These are phyloP conservation scores for Dillenia turbinata DNA, from an alignment of 164 flowering plant species.

Conservation along the genomic window DNA sequence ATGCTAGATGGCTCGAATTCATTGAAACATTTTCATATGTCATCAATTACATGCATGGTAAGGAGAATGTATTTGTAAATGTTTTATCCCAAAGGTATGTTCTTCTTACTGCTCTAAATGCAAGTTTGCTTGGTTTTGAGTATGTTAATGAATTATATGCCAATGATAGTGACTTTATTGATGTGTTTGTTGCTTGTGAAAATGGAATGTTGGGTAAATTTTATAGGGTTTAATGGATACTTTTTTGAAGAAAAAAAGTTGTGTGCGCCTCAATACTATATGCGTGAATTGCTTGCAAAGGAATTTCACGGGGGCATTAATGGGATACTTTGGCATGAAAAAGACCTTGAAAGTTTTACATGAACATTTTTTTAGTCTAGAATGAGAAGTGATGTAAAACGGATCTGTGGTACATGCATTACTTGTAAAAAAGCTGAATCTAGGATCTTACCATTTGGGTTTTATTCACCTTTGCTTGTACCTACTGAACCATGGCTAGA, in stretches of 20 bases:
- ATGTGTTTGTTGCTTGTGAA: no score
- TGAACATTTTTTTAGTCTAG: slow-evolving; percentile 13
- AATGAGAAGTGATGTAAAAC: slow-evolving; percentile 5
- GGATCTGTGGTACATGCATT: no score
- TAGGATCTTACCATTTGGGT: no score
- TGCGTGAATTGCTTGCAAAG: slow-evolving; percentile 7
- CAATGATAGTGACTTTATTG: slow-evolving; percentile 10
- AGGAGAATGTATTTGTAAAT: slow-evolving; percentile 18
- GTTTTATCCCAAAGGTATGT: slow-evolving; percentile 16
- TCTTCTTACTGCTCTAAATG: slow-evolving; percentile 2
- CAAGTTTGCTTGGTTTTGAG: slow-evolving; percentile 9
- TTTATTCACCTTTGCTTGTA: no score
- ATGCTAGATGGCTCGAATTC: slow-evolving; percentile 4
- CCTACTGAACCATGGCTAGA: no score
- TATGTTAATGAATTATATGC: slow-evolving; percentile 8
- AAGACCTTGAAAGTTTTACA: no score
- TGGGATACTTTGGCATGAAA: no score
- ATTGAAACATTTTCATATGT: slow-evolving; percentile 15
- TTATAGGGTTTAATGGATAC: no score
- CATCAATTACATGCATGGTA: slow-evolving; percentile 16
- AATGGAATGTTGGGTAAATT: no score
- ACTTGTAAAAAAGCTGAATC: not conserved
- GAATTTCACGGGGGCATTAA: slow-evolving; percentile 14
- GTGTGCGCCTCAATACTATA: slow-evolving; percentile 8
- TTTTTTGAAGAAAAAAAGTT: no score